Conservation (phyloP, 352 stramenopile genomes). For the Pythium scleroteichum region DNA sequence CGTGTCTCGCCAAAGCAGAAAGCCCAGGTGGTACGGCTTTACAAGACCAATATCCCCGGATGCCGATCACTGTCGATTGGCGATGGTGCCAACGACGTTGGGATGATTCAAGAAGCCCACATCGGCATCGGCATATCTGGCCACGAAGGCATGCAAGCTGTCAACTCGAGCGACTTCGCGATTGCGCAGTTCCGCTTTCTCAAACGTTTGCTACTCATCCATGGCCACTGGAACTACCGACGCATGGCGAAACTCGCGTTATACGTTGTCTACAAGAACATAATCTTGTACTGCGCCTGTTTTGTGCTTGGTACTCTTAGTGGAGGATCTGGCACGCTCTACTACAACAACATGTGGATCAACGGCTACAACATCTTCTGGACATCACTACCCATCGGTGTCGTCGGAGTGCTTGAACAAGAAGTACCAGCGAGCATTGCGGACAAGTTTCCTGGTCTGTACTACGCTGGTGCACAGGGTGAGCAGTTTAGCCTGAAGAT, state of each 20-base stretch:
- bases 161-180: conserved; percentile 98
- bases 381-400: conserved; percentile 91
- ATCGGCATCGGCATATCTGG: conserved; percentile 98
- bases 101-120: conserved; percentile 99
- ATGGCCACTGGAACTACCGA: conserved; percentile 98
- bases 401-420: conserved; percentile 83
- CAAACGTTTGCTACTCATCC: conserved; percentile 94
- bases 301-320: conserved; percentile 90
- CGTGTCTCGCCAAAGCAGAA: conserved; percentile 93
- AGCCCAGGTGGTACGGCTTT: conserved; percentile 84
- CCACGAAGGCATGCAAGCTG: conserved; percentile 98
- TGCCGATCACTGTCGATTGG: conserved; percentile 95
- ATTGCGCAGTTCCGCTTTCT: conserved; percentile 99
- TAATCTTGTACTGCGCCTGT: conserved; percentile 81
- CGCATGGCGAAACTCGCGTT: conserved; percentile 95
- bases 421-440: conserved; percentile 71
- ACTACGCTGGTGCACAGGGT: conserved; percentile 74
- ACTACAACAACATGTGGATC: conserved; percentile 91
- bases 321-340: conserved; percentile 76
- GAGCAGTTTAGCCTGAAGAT: conserved; percentile 84
- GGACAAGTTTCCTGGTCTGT: conserved; percentile 78
- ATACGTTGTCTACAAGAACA: conserved; percentile 99
- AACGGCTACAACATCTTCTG: conserved; percentile 97
- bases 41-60: conserved; percentile 84
- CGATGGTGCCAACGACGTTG: conserved; percentile 99